Percentiles rank a stretch among this genome's conserved stretches.
Conservation (phyloP, 768 basidiomycete species). For the Mycena rosella region DNA sequence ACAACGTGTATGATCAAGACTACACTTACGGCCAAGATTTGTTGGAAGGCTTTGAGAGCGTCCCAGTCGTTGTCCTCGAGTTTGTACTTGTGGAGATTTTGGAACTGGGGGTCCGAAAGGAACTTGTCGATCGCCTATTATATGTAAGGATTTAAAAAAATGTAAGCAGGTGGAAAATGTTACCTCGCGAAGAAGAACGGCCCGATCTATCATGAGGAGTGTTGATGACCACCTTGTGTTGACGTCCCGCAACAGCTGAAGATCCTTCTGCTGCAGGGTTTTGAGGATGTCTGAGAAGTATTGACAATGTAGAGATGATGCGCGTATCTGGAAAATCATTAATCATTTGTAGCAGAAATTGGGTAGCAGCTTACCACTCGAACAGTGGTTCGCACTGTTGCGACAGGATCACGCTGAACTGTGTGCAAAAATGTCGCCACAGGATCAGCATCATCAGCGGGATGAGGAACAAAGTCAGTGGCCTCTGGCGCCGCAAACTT, state of each 20-base stretch:
- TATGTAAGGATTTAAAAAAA: neutral
- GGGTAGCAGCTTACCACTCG: slow-evolving; percentile 6
- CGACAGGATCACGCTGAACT: slow-evolving; percentile 16
- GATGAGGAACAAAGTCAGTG: slow-evolving; percentile 16
- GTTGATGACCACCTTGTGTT: slow-evolving; percentile 50
- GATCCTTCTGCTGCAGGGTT: slow-evolving; percentile 31
- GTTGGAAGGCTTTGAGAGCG: slow-evolving; percentile 36
- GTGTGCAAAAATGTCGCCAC: neutral
- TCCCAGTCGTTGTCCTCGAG: slow-evolving; percentile 43
- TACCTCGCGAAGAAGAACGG: slow-evolving; percentile 42
- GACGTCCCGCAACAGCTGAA: slow-evolving; percentile 48
- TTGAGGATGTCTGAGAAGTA: slow-evolving; percentile 31
- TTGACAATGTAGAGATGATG: slow-evolving; percentile 32
- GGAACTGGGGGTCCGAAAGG: slow-evolving; percentile 37
- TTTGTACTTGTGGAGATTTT: slow-evolving; percentile 43
- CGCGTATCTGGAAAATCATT: slow-evolving; percentile 28
- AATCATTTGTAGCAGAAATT: neutral
- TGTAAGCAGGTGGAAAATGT: neutral
- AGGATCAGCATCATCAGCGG: neutral
- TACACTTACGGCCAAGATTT: slow-evolving; percentile 45
- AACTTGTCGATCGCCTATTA: slow-evolving; percentile 44
- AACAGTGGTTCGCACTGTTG: slow-evolving; percentile 19
- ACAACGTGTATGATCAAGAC: neutral
- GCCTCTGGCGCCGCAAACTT: slow-evolving; percentile 8
- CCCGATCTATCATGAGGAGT: slow-evolving; percentile 46